phyloP scores from a whole-genome alignment of 805 yeast species.

The Hanseniaspora meyeri region DNA sequence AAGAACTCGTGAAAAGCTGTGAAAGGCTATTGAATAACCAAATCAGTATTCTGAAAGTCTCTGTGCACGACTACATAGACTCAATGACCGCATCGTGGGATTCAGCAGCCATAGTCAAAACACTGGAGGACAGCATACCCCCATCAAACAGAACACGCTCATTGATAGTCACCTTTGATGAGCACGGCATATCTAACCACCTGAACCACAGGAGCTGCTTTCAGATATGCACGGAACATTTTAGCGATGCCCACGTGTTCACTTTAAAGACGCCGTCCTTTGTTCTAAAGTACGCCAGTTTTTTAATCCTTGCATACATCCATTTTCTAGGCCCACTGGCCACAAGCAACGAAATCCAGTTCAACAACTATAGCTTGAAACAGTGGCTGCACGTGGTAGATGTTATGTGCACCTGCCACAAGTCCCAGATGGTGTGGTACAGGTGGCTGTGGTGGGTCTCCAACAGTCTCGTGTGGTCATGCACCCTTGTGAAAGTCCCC shows the following conservation, averaged over 20 bases:
- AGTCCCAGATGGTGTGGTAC: slow-evolving; percentile 90
- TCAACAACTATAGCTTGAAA: not conserved
- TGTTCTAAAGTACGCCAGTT: slow-evolving; percentile 38
- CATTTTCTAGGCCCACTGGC: not conserved
- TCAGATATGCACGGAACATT: slow-evolving; percentile 24
- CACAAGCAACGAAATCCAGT: slow-evolving; percentile 17
- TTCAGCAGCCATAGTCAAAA: slow-evolving; percentile 24
- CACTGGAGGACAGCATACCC: slow-evolving; percentile 19
- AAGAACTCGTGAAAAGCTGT: slow-evolving; percentile 39
- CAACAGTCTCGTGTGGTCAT: slow-evolving; percentile 5
- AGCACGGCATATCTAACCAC: slow-evolving; percentile 70
- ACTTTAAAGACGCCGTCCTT: slow-evolving; percentile 27
- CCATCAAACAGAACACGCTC: slow-evolving; percentile 3
- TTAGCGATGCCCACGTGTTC: slow-evolving; percentile 16
- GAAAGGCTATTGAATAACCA: slow-evolving; percentile 17
- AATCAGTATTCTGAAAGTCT: slow-evolving; percentile 13
- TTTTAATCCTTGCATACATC: slow-evolving; percentile 15
- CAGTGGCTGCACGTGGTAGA: not conserved
- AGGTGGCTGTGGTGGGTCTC: slow-evolving; percentile 75
- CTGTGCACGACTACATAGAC: slow-evolving; percentile 43
- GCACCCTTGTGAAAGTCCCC: not conserved
- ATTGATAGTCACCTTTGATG: slow-evolving; percentile 66
- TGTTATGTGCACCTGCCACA: slow-evolving; percentile 32
- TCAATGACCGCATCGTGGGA: slow-evolving; percentile 63
- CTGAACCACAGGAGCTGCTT: slow-evolving; percentile 67